Conservation (phyloP, 306 rosid genomes). For the Begonia loranthoides region DNA sequence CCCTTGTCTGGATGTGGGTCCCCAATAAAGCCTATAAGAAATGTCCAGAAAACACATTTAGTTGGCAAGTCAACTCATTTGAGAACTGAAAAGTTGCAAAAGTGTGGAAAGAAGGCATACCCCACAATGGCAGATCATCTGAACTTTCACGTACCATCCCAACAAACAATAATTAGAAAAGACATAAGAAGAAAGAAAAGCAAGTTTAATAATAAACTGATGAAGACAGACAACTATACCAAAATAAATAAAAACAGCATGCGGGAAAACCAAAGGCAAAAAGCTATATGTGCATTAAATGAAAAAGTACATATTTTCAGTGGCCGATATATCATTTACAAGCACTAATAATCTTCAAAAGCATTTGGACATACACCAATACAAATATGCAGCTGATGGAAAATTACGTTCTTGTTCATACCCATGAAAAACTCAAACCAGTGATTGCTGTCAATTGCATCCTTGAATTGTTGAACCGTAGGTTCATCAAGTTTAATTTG, state of each 20-base stretch:
- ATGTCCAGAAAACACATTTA: constrained; percentile 5
- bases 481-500: constrained; percentile 40
- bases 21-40: constrained; percentile 75
- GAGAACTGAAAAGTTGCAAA: background rate
- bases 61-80: background rate
- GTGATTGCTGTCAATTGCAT: constrained; percentile 83
- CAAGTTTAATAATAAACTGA: constrained; percentile 21
- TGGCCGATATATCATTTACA: too few relatives aligned
- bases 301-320: too few relatives aligned
- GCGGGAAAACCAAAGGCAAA: background rate
- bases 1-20: constrained; percentile 71
- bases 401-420: constrained; percentile 23
- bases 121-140: constrained; percentile 99
- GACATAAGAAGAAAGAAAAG: constrained; percentile 12
- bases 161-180: constrained; percentile 20
- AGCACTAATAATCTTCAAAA: too few relatives aligned
- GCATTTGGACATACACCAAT: too few relatives aligned
- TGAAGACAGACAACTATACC: background rate
- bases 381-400: too few relatives aligned
- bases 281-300: too few relatives aligned
- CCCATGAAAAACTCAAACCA: constrained; percentile 99
- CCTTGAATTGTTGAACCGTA: constrained; percentile 75
- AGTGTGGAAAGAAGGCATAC: constrained; percentile 29
- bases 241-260: constrained; percentile 1
- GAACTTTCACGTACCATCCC: constrained; percentile 29